A percentile compares a stretch with the other conserved stretches of the same genome.
Evolutionary conservation across 2,329 filamentous ascomycete species (phyloP).

Genomic region (Ophiostoma novo-ulmi): DNA sequence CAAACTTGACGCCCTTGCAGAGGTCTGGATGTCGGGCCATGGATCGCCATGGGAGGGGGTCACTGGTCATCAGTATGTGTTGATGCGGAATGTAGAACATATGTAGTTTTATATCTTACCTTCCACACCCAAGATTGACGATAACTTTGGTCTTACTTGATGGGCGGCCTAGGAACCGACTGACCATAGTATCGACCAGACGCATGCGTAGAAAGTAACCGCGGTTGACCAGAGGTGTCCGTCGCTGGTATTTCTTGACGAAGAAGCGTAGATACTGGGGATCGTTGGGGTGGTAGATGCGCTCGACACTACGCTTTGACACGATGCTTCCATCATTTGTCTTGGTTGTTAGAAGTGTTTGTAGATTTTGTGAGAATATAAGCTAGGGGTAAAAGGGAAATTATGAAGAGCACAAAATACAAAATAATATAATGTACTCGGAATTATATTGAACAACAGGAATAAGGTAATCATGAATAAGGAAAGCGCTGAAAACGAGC

Average conservation of each 20-base stretch:
- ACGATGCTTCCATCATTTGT: slow-evolving; percentile 91
- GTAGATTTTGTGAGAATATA: neutral
- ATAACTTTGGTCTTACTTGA: slow-evolving; percentile 62
- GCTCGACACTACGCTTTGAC: slow-evolving; percentile 89
- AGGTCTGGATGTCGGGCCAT: slow-evolving; percentile 59
- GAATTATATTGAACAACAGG: too few relatives aligned
- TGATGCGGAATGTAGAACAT: neutral
- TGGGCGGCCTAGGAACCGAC: slow-evolving; percentile 58
- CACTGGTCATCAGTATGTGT: slow-evolving; percentile 46
- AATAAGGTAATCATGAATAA: too few relatives aligned
- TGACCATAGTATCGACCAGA: slow-evolving; percentile 69
- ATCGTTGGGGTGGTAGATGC: slow-evolving; percentile 70
- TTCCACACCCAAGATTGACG: slow-evolving; percentile 83
- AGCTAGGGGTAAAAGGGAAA: neutral
- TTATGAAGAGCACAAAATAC: neutral
- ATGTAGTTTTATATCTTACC: slow-evolving; percentile 52
- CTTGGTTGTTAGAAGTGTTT: slow-evolving; percentile 36
- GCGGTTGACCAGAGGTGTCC: slow-evolving; percentile 84
- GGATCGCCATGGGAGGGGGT: slow-evolving; percentile 81
- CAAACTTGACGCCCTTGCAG: slow-evolving; percentile 59
- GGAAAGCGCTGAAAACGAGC: too few relatives aligned
- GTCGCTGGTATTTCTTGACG: slow-evolving; percentile 73
- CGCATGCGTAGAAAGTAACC: slow-evolving; percentile 84
- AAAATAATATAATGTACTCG: neutral
- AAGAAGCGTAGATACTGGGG: slow-evolving; percentile 85